These are phyloP conservation scores for Ocimum tenuiflorum DNA, from an alignment of 257 asterid species.

Conservation along the genomic window DNA sequence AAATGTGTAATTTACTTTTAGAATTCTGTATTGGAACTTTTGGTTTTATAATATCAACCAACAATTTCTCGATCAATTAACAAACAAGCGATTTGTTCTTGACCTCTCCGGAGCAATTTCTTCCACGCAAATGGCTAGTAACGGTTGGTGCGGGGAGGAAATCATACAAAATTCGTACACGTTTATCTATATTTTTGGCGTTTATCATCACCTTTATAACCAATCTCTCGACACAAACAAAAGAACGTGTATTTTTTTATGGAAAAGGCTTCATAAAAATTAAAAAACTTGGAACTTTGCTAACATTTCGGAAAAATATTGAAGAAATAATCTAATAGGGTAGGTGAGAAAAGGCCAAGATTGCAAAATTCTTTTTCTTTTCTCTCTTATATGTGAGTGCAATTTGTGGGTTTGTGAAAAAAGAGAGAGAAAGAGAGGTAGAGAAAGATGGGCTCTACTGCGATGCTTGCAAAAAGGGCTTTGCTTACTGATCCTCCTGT, in stretches of 20 bases:
- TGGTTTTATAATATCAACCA: no score
- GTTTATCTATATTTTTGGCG: no score
- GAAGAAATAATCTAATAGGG: slow-evolving; percentile 19
- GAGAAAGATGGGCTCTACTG: slow-evolving; percentile 64
- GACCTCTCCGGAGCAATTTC: no score
- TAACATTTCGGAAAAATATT: neutral
- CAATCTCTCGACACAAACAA: no score
- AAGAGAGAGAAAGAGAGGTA: neutral
- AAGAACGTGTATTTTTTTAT: neutral
- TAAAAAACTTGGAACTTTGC: neutral
- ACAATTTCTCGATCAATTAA: no score
- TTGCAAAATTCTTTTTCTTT: neutral
- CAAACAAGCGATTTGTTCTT: no score
- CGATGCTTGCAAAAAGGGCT: slow-evolving; percentile 77
- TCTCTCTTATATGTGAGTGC: slow-evolving; percentile 4
- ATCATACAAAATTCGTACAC: no score
- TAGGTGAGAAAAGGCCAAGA: slow-evolving; percentile 33
- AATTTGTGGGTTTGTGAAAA: slow-evolving; percentile 13
- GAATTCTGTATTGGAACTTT: no score
- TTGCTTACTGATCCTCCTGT: slow-evolving; percentile 75
- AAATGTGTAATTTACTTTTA: no score
- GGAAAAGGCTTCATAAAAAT: neutral
- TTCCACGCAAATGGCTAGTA: no score
- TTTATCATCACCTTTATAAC: no score
- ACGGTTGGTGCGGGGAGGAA: no score